Evolutionary conservation across 1,284 basidiomycete species (phyloP).

Genomic region (Anthracocystis walkeri): DNA sequence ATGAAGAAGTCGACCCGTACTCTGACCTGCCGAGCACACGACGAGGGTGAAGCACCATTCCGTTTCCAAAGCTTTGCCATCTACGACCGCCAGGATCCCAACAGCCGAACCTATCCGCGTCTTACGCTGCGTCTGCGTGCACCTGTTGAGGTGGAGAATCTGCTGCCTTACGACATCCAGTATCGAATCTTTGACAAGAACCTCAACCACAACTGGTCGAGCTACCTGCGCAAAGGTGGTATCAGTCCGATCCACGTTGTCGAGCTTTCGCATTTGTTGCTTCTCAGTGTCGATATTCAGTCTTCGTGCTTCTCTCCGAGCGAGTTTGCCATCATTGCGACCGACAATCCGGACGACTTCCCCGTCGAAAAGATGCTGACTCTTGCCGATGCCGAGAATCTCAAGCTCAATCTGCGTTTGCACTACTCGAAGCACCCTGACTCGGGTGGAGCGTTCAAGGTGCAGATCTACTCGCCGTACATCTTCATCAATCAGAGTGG

Average conservation of each 20-base stretch:
- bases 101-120: constrained; percentile 77
- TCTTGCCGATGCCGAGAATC: constrained; percentile 80
- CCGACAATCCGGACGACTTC: constrained; percentile 90
- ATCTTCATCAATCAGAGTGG: constrained; percentile 94
- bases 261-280: constrained; percentile 88
- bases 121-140: constrained; percentile 89
- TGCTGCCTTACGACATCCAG: constrained; percentile 93
- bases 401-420: constrained; percentile 84
- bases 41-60: constrained; percentile 88
- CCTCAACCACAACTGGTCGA: constrained; percentile 82
- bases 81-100: constrained; percentile 79
- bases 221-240: constrained; percentile 92
- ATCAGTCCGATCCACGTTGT: constrained; percentile 97
- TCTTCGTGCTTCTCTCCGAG: constrained; percentile 88
- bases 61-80: constrained; percentile 93
- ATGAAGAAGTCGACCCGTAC: constrained; percentile 80
- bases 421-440: constrained; percentile 85
- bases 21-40: constrained; percentile 85
- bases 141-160: constrained; percentile 94
- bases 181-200: constrained; percentile 97
- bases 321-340: constrained; percentile 97
- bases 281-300: constrained; percentile 91
- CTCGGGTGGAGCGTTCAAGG: constrained; percentile 97
- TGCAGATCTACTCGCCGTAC: constrained; percentile 94
- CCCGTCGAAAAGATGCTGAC: constrained; percentile 81